These are phyloP conservation scores for Erodium texanum DNA, from an alignment of 441 rosid species.

Conservation along the genomic window DNA sequence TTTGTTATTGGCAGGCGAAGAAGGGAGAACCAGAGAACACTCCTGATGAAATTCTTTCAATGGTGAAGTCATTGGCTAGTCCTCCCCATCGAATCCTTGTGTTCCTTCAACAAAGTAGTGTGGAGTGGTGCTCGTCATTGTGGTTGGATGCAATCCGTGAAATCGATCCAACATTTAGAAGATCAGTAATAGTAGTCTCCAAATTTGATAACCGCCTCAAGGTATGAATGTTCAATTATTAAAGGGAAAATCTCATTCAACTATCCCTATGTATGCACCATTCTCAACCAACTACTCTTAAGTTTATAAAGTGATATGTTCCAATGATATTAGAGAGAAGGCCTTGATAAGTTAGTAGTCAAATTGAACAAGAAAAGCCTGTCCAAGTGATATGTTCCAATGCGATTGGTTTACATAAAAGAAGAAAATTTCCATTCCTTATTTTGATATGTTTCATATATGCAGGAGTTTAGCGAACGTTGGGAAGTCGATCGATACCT, in stretches of 20 bases:
- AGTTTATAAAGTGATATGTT: no score
- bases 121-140: slow-evolving; percentile 92
- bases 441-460: slow-evolving; percentile 16
- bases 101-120: slow-evolving; percentile 95
- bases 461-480: slow-evolving; percentile 74
- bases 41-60: slow-evolving; percentile 80
- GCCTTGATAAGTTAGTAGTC: neutral
- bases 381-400: no score
- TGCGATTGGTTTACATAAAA: neutral
- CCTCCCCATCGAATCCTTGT: slow-evolving; percentile 89
- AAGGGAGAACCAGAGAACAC: slow-evolving; percentile 93
- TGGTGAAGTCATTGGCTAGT: slow-evolving; percentile 85
- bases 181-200: slow-evolving; percentile 82
- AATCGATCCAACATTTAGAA: slow-evolving; percentile 74
- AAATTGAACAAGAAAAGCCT: neutral
- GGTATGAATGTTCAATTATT: slow-evolving; percentile 27
- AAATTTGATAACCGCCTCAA: slow-evolving; percentile 93
- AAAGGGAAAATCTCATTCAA: no score
- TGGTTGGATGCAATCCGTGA: slow-evolving; percentile 88
- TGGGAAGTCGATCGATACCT: slow-evolving; percentile 86
- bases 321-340: neutral
- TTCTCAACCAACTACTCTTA: no score
- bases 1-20: slow-evolving; percentile 48
- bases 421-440: neutral
- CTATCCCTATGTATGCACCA: no score